A percentile compares a stretch with the other conserved stretches of the same genome.
Evolutionary conservation across 345 rosid genomes (phyloP).

Genomic region (Combretum micranthum): DNA sequence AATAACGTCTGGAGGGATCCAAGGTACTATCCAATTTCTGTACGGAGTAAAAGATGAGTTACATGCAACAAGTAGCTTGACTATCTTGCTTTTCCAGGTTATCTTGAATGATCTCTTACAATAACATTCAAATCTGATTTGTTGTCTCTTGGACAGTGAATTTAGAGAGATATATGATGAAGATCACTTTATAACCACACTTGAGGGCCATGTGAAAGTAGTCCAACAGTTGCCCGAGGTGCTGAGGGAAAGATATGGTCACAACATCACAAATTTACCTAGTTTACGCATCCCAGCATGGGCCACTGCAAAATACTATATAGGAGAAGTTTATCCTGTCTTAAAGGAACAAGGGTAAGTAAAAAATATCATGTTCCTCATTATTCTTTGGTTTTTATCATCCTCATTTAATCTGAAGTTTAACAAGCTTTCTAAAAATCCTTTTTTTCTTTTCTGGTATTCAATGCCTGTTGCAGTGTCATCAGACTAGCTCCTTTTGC

Average conservation of each 20-base stretch:
- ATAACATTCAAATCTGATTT: too few species aligned
- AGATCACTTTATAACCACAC: conserved; percentile 67
- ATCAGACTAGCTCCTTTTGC: conserved; percentile 86
- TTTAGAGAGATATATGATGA: conserved; percentile 80
- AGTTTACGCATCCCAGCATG: conserved; percentile 69
- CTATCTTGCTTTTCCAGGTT: too few species aligned
- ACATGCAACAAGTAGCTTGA: conserved; percentile 1
- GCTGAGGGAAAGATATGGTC: conserved; percentile 47
- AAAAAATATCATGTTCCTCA: conserved; percentile 1
- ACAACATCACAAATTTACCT: conserved; percentile 55
- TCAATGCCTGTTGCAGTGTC: conserved; percentile 46
- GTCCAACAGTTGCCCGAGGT: conserved; percentile 66
- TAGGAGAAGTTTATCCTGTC: conserved; percentile 55
- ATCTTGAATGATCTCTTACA: too few species aligned
- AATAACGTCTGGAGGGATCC: conserved; percentile 86
- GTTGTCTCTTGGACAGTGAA: conserved; percentile 30
- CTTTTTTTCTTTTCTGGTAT: not conserved
- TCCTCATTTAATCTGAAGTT: not conserved
- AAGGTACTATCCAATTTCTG: conserved; percentile 30
- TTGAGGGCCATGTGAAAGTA: conserved; percentile 68
- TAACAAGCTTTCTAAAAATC: not conserved
- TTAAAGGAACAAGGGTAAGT: conserved; percentile 70
- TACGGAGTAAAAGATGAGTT: too few species aligned
- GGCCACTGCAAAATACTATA: conserved; percentile 71
- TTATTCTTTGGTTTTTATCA: not conserved